Conservation (phyloP, 2,329 filamentous ascomycete species). For the Aureobasidium musti region DNA sequence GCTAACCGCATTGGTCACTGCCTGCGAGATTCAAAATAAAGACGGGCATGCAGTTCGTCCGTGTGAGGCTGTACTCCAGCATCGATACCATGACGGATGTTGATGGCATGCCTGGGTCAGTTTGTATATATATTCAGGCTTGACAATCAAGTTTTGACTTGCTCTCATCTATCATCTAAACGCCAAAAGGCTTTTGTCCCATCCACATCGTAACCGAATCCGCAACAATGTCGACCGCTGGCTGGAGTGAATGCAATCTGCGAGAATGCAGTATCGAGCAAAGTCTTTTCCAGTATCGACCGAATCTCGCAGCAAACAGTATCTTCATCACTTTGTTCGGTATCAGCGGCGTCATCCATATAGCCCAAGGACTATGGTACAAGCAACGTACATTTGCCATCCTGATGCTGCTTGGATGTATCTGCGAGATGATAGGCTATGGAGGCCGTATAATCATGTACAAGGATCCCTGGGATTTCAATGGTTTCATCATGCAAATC, state of each 20-base stretch:
- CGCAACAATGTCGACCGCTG: not conserved
- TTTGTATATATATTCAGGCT: no score
- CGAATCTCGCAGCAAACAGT: constrained; percentile 57
- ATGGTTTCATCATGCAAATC: constrained; percentile 48
- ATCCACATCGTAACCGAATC: not conserved
- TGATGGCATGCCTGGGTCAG: no score
- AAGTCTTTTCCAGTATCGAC: constrained; percentile 50
- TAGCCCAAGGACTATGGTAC: constrained; percentile 49
- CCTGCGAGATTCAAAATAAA: no score
- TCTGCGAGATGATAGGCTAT: constrained; percentile 62
- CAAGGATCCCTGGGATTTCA: constrained; percentile 49
- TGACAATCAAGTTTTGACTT: no score
- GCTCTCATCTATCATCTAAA: no score
- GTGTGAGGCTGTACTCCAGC: no score
- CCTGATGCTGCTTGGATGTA: constrained; percentile 57
- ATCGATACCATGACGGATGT: no score
- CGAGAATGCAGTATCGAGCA: constrained; percentile 24
- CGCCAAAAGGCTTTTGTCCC: not conserved
- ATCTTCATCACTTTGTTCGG: constrained; percentile 56
- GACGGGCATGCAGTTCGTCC: no score
- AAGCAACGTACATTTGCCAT: constrained; percentile 55
- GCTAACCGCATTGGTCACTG: no score
- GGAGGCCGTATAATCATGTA: constrained; percentile 59
- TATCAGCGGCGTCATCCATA: constrained; percentile 47
- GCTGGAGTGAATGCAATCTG: constrained; percentile 18